These are phyloP conservation scores for Claviceps pazoutovae DNA, from an alignment of 2,329 filamentous ascomycete species.

Conservation along the genomic window DNA sequence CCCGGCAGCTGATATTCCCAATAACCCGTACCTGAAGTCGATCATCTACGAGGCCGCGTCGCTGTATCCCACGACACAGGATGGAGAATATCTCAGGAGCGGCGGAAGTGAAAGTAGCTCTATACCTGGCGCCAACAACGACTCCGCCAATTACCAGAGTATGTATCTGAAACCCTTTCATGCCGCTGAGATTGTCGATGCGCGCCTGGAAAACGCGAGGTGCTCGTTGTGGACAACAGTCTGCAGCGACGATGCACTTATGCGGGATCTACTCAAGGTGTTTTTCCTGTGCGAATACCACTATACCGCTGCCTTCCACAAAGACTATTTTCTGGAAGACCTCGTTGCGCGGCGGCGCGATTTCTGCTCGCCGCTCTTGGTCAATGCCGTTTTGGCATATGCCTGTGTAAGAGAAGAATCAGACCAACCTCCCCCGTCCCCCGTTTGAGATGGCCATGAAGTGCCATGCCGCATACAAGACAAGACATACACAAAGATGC, in stretches of 20 bases:
- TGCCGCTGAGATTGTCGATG: slow-evolving; percentile 20
- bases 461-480: not conserved
- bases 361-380: slow-evolving; percentile 26
- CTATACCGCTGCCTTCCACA: slow-evolving; percentile 23
- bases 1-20: slow-evolving; percentile 5
- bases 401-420: slow-evolving; percentile 17
- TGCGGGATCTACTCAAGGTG: slow-evolving; percentile 17
- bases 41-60: slow-evolving; percentile 14
- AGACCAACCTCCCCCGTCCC: slow-evolving; percentile 2
- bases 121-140: not conserved
- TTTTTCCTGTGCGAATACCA: slow-evolving; percentile 23
- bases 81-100: not conserved
- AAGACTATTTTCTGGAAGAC: slow-evolving; percentile 26
- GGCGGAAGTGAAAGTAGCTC: not conserved
- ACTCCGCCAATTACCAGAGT: slow-evolving; percentile 7
- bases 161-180: slow-evolving; percentile 23
- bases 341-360: slow-evolving; percentile 16
- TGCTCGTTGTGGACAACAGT: slow-evolving; percentile 24
- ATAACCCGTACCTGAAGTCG: slow-evolving; percentile 16
- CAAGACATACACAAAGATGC: not conserved
- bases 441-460: not conserved
- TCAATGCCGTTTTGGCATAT: slow-evolving; percentile 23
- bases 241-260: slow-evolving; percentile 19
- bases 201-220: slow-evolving; percentile 15
- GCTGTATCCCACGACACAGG: not conserved